Evolutionary conservation across 805 yeast species (phyloP), one percentile per base, ranked within the genome.

Genomic region (Clavispora santaluciae): DNA sequence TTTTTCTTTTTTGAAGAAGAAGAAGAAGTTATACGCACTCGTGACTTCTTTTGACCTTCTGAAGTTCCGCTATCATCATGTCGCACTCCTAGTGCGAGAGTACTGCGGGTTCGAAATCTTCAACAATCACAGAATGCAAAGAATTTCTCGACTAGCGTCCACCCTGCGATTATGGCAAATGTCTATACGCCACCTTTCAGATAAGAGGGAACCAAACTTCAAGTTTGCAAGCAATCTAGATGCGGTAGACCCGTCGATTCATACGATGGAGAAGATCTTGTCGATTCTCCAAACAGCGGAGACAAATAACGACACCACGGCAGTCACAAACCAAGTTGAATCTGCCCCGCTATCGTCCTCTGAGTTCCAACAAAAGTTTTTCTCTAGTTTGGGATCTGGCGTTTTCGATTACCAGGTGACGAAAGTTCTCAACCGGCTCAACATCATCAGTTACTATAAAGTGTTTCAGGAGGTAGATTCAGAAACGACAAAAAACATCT

Each of bases 191-290:
- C 16, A 4, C 11, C 31, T 18, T 6, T 28, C 31, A 5, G 31
- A 28, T 28, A 28, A 8, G 13, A 28, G 16, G 12, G 31, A 28
- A 9, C 2, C 31, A 18, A 16, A 6, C 16, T 28, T 35, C 22
- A 10, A 7, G 8, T 36, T 36, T 28, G 33, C 26, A 4, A 23
- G 24, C 18, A 13, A 31, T 6, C 26, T 36, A 10, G 39, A 31
- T n/a, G 16, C 26, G 4, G 16, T 48, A n/a, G 51, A 47, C 36
- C 43, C 49, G 4, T 44, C 51, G 8, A 40, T 49, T 40, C 35
- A 40, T 34, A 49, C 53, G 12, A 49, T 49, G 53, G 46, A 48
- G 24, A 39, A 35, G 30, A 45, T 49, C 33, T 30, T 49, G 22
- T 38, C 36, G 25, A 48, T 49, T 29, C 43, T 49, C 17, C 45